Evolutionary conservation across 495 filamentous ascomycete genomes (phyloP).

Genomic region (Aspergillus kassunensis): DNA sequence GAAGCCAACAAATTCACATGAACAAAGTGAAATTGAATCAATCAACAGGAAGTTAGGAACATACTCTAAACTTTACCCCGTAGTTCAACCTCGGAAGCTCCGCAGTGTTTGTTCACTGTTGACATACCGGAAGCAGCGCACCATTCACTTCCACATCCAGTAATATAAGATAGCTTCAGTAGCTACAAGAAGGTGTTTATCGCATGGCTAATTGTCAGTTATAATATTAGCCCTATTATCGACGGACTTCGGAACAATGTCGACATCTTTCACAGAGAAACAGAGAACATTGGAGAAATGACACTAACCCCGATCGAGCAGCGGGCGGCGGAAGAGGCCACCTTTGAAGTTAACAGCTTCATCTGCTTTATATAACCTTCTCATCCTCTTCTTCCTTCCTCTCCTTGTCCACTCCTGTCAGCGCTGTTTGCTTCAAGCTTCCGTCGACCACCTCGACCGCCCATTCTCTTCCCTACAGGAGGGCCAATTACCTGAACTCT

Average conservation of each 20-base stretch:
- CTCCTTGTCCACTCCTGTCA: constrained; percentile 1
- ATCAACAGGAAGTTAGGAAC: too few relatives aligned
- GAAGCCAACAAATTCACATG: too few relatives aligned
- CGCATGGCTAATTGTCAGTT: too few relatives aligned
- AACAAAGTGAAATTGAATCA: too few relatives aligned
- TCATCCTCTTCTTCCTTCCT: constrained; percentile 13
- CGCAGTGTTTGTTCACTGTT: too few relatives aligned
- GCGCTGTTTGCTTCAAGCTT: neutral
- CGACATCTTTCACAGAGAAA: neutral
- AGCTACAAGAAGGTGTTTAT: too few relatives aligned
- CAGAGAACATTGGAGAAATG: constrained; percentile 22
- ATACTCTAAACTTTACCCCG: too few relatives aligned
- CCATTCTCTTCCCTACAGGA: constrained; percentile 25
- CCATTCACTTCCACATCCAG: too few relatives aligned
- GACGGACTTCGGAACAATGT: neutral
- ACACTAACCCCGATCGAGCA: constrained; percentile 35
- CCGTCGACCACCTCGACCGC: constrained; percentile 25
- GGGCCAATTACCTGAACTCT: constrained; percentile 25
- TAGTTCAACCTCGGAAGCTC: too few relatives aligned
- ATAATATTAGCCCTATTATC: neutral
- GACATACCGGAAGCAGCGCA: too few relatives aligned
- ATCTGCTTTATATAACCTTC: constrained; percentile 31
- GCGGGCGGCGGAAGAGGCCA: constrained; percentile 39
- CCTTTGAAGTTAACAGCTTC: constrained; percentile 39
- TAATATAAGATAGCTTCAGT: neutral